Percentiles rank a stretch among this genome's conserved stretches.
phyloP scores from a whole-genome alignment of 371 early-diverging fungal species.

The Vairimorpha necatrix region DNA sequence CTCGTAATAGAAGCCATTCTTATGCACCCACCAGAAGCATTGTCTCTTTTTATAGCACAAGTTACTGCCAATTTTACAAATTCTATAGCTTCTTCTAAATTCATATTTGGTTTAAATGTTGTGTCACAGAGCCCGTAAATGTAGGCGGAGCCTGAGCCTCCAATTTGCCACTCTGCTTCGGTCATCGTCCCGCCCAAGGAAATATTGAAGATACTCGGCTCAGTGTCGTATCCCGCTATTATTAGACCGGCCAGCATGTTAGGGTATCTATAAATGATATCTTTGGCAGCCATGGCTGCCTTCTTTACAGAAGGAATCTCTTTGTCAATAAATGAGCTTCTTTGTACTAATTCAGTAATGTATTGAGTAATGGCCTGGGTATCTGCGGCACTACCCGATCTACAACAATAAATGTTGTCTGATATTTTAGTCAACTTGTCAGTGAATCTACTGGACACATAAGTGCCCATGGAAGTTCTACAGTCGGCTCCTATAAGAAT shows the following conservation, averaged over 20 bases:
- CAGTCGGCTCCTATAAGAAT: slow-evolving; percentile 97
- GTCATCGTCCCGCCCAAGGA: slow-evolving; percentile 88
- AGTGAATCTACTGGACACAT: slow-evolving; percentile 81
- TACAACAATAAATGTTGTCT: slow-evolving; percentile 88
- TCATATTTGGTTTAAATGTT: slow-evolving; percentile 75
- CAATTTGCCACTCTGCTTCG: slow-evolving; percentile 83
- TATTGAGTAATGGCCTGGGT: slow-evolving; percentile 94
- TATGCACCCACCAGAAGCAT: slow-evolving; percentile 92
- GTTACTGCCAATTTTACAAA: slow-evolving; percentile 89
- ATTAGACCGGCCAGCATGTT: slow-evolving; percentile 86
- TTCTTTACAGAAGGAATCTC: slow-evolving; percentile 74
- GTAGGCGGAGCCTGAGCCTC: slow-evolving; percentile 89
- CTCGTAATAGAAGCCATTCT: slow-evolving; percentile 86
- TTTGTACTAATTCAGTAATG: slow-evolving; percentile 74
- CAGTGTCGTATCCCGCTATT: slow-evolving; percentile 92
- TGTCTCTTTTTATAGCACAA: slow-evolving; percentile 91
- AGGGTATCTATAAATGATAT: slow-evolving; percentile 85
- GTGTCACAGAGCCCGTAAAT: slow-evolving; percentile 96
- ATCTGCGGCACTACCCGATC: slow-evolving; percentile 94
- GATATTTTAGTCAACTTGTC: slow-evolving; percentile 94
- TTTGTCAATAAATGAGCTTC: slow-evolving; percentile 70
- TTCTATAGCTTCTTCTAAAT: slow-evolving; percentile 75
- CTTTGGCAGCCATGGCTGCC: slow-evolving; percentile 83
- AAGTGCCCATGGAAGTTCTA: slow-evolving; percentile 86
- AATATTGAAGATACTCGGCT: slow-evolving; percentile 74